Base-by-base conservation (phyloP, 2,329 filamentous ascomycete species). In the Talaromyces albobiverticillius region DNA sequence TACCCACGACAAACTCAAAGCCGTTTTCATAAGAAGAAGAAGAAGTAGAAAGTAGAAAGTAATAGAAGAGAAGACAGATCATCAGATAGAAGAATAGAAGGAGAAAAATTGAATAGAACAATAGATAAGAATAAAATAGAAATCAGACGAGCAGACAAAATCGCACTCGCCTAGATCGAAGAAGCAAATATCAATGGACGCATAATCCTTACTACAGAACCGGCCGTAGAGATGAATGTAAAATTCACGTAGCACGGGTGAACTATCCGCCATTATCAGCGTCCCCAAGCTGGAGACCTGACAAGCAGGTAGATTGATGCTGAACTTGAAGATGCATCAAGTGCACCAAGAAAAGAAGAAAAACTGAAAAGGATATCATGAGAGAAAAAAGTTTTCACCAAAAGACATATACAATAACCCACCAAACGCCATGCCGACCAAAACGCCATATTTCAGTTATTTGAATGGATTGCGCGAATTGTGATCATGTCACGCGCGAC, bases 211-310 rank as follows among this genome's bases (percentile, higher is more conserved):
- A 54, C 63, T 62, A 65, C 62, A 69, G 69, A 68, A 64, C 69
- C 68, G 64, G 69, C 68, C 68, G 63, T 65, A 66, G 62, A 62
- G 63, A 57, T 57, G 63, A 70, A 60, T 58, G 54, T 62, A 65
- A 60, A 61, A 60, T 49, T n/a, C 46, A 46, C 26, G 48, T 49
- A 53, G 36, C 46, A 47, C 46, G 25, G 20, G 25, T 40, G 16
- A 46, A 13, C 18, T 20, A 34, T 25, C 20, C 34, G 26, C 26
- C 26, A 29, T 6, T 29, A 29, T 29, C 26, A 31, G 47, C n/a
- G n/a, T n/a, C n/a, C n/a, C n/a, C n/a, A n/a, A n/a, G 23, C 47
- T 14, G 26, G 2, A 42, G 3, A 34, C 18, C 14, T 46, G 20
- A 46, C 41, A 29, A 38, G 46, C 32, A 36, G 32, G 46, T 16